Evolutionary conservation across 257 asterid species (phyloP).

Genomic region (Primulina huaijiensis): DNA sequence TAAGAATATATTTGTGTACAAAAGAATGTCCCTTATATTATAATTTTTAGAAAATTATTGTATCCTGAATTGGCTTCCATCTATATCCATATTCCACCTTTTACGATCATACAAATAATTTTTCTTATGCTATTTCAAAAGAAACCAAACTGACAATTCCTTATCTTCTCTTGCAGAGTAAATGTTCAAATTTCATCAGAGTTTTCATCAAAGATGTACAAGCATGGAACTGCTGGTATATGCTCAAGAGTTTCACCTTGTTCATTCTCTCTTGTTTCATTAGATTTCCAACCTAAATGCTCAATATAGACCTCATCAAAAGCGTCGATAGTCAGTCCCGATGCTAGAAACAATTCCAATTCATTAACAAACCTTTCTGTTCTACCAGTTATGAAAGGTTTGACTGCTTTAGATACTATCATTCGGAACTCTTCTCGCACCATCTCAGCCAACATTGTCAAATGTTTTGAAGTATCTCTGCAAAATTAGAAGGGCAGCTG

Average conservation of each 20-base stretch:
- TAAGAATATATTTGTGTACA: too few species aligned
- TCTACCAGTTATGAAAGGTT: not conserved
- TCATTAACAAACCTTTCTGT: not conserved
- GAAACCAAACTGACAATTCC: not conserved
- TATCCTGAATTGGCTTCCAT: too few species aligned
- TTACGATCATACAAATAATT: too few species aligned
- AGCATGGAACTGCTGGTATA: slow-evolving; percentile 38
- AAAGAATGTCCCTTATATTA: too few species aligned
- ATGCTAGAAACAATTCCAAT: not conserved
- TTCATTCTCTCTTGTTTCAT: not conserved
- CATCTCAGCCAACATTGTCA: slow-evolving; percentile 32
- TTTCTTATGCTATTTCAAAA: too few species aligned
- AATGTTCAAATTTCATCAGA: slow-evolving; percentile 34
- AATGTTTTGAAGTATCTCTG: slow-evolving; percentile 48
- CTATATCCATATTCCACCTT: too few species aligned
- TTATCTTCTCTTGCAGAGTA: not conserved
- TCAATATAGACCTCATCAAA: not conserved
- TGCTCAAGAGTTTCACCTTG: slow-evolving; percentile 37
- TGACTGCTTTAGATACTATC: not conserved
- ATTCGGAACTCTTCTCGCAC: slow-evolving; percentile 41
- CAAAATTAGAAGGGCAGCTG: slow-evolving; percentile 18
- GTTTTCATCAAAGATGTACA: slow-evolving; percentile 60
- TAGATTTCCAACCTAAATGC: not conserved
- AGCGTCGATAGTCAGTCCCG: not conserved
- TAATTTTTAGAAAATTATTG: too few species aligned